Conservation (phyloP, 1,284 basidiomycete genomes). For the Schizopora paradoxa region DNA sequence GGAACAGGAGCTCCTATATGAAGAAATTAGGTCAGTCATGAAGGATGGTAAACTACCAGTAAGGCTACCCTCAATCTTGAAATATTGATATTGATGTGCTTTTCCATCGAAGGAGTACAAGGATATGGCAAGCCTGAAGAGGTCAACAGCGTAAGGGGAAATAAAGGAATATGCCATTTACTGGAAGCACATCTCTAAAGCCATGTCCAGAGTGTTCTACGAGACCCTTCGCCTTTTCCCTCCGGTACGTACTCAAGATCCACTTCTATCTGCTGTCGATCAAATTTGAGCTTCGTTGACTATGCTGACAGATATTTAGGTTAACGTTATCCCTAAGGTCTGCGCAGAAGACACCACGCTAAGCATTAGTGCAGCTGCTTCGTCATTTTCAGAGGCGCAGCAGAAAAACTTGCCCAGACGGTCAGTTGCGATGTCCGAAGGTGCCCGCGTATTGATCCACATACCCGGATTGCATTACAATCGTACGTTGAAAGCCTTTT, state of each 20-base stretch:
- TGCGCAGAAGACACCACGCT: conserved; percentile 42
- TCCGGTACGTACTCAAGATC: conserved; percentile 35
- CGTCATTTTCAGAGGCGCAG: conserved; percentile 27
- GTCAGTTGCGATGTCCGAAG: conserved; percentile 40
- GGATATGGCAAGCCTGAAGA: conserved; percentile 43
- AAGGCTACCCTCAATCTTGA: conserved; percentile 17
- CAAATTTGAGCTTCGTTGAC: neutral
- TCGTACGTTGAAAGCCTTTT: conserved; percentile 27
- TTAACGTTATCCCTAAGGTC: conserved; percentile 42
- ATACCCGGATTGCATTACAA: conserved; percentile 42
- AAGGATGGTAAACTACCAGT: conserved; percentile 40
- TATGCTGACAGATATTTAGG: too few species aligned
- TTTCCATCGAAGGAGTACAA: conserved; percentile 39
- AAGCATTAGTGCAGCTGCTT: conserved; percentile 29
- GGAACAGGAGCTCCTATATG: conserved; percentile 53
- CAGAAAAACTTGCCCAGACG: conserved; percentile 8
- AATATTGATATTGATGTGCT: conserved; percentile 4
- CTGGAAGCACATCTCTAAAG: conserved; percentile 2
- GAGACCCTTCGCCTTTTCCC: conserved; percentile 60
- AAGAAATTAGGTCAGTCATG: conserved; percentile 43
- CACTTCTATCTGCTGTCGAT: neutral
- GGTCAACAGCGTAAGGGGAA: conserved; percentile 39
- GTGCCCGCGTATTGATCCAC: conserved; percentile 37
- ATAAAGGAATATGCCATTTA: conserved; percentile 4
- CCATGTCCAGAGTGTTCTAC: conserved; percentile 42